Conservation (phyloP, 306 rosid genomes). For the Senna tora region DNA sequence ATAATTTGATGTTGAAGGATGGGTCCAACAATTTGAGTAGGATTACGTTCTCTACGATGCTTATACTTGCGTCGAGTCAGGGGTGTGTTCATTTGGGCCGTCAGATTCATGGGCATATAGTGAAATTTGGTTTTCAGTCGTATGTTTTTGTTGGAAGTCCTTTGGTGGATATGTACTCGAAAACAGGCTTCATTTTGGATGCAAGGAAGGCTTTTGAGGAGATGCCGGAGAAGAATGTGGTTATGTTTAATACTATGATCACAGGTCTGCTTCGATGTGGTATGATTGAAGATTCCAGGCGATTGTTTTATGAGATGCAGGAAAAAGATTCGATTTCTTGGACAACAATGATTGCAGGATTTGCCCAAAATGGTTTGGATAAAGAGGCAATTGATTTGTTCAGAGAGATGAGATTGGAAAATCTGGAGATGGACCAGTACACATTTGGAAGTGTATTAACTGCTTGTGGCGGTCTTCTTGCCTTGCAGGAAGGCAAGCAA, state of each 20-base stretch:
- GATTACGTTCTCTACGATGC: slow-evolving; percentile 76
- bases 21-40: slow-evolving; percentile 53
- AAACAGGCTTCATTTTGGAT: slow-evolving; percentile 55
- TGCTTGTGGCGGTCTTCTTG: slow-evolving; percentile 78
- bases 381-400: slow-evolving; percentile 59
- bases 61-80: slow-evolving; percentile 63
- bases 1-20: slow-evolving; percentile 61
- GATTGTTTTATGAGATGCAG: slow-evolving; percentile 58
- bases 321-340: slow-evolving; percentile 80
- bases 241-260: slow-evolving; percentile 75
- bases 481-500: slow-evolving; percentile 76
- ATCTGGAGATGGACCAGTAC: slow-evolving; percentile 69
- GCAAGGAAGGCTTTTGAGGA: slow-evolving; percentile 66
- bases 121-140: slow-evolving; percentile 71
- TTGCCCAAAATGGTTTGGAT: slow-evolving; percentile 63
- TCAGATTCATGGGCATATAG: slow-evolving; percentile 79
- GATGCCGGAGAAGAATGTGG: slow-evolving; percentile 66
- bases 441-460: slow-evolving; percentile 89
- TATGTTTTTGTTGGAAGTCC: slow-evolving; percentile 85
- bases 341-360: slow-evolving; percentile 89
- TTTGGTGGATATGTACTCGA: slow-evolving; percentile 81
- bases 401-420: slow-evolving; percentile 65
- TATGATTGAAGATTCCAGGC: slow-evolving; percentile 57
- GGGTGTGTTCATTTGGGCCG: slow-evolving; percentile 60
- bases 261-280: slow-evolving; percentile 70